Base-by-base conservation (phyloP, 306 rosid genomes). In the Cucurbita ficifolia region DNA sequence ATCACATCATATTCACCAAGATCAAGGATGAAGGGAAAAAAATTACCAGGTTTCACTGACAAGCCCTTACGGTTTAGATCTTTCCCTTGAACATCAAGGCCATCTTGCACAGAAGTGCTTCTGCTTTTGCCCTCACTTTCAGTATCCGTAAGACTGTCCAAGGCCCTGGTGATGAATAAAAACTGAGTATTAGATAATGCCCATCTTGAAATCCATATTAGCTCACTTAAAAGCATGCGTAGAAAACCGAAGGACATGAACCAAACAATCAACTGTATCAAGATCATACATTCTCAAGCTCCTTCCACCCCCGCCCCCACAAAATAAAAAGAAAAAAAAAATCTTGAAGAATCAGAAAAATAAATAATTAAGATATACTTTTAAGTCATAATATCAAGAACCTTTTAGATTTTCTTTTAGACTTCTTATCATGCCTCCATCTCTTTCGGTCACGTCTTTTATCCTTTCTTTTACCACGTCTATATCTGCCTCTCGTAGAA, bases 381-480 rank as follows among this genome's bases (percentile, higher is more conserved):
- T 5, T 7, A 55, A 73, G 38, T 55, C 8, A 62, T 13, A 38
- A 58, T 35, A 76, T 54, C 38, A 21, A 38, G 51, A 61, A 94
- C 98, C 96, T 89, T 89, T 67, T 91, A 51, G 96, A 83, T 85
- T 63, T 86, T 42, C 81, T 88, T 84, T 84, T 95, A 12, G 88
- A 86, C 75, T 82, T 89, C 81, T 81, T 95, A 35, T 88, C 96
- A 6, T 75, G 87, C 77, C 53, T 85, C 82, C 80, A 81, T 7
- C 89, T 83, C 81, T 65, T 95, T 72, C 77, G 91, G 39, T 85
- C 97, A 7, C 89, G 90, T 19, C 81, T 84, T 52, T 77, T 89
- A 63, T 88, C 97, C 83, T 87, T 87, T 77, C 85, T 83, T 68
- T 84, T 91, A 49, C 86, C 87, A 2, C 85, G 91, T 64, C 76